phyloP scores from a whole-genome alignment of 208 protist species.

The Crithidia mellificae region DNA sequence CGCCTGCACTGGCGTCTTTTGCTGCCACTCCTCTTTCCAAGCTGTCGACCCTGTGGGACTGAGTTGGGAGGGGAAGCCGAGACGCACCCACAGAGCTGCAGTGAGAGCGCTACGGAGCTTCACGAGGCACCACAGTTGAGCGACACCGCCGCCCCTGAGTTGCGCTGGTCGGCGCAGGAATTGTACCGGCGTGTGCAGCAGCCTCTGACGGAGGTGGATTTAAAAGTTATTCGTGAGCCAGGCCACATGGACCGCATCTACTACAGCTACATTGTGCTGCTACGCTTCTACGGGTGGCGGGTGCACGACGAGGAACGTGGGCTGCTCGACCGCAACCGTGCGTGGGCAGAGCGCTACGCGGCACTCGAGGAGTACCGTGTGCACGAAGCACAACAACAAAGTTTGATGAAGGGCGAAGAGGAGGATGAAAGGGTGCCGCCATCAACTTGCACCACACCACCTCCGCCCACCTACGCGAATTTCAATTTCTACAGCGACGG shows the following conservation, averaged over 20 bases:
- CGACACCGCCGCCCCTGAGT: background rate
- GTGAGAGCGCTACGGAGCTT: background rate
- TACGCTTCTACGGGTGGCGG: conserved; percentile 87
- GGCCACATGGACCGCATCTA: conserved; percentile 78
- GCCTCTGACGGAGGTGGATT: conserved; percentile 31
- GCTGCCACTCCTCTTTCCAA: conserved; percentile 64
- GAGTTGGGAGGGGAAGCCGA: too few species aligned
- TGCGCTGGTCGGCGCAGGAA: conserved; percentile 8
- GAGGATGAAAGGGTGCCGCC: background rate
- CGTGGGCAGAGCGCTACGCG: conserved; percentile 66
- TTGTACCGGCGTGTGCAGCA: conserved; percentile 9
- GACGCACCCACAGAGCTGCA: too few species aligned
- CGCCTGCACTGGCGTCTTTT: conserved; percentile 70
- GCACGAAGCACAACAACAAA: too few species aligned
- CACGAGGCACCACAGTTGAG: background rate
- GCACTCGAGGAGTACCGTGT: conserved; percentile 27
- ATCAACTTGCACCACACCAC: background rate
- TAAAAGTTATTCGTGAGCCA: conserved; percentile 51
- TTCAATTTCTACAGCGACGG: conserved; percentile 60
- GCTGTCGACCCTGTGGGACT: background rate
- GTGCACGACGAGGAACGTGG: conserved; percentile 82
- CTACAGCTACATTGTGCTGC: conserved; percentile 86
- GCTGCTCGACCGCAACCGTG: conserved; percentile 77
- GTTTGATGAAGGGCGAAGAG: too few species aligned
- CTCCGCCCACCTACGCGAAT: conserved; percentile 23